phyloP scores from a whole-genome alignment of 2,329 filamentous ascomycete genomes.

The Volutella citrinella region DNA sequence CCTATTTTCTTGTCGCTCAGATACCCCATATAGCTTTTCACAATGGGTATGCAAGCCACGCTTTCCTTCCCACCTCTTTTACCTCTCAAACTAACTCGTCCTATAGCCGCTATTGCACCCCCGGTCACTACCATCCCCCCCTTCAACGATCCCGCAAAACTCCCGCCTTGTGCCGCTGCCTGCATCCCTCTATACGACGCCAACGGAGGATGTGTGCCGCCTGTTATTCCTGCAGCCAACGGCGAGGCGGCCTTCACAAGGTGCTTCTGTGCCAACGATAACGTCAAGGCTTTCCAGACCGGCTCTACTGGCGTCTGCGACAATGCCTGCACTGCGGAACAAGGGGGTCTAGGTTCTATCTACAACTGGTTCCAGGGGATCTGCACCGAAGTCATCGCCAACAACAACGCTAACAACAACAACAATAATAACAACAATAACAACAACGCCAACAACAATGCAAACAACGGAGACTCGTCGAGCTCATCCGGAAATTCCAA shows the following conservation, averaged over 20 bases:
- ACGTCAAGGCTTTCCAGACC: conserved; percentile 56
- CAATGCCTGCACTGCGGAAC: conserved; percentile 48
- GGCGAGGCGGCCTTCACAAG: conserved; percentile 54
- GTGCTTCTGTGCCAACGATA: conserved; percentile 70
- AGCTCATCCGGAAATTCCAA: conserved; percentile 10
- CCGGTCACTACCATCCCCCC: conserved; percentile 53
- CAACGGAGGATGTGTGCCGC: conserved; percentile 68
- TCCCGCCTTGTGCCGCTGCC: conserved; percentile 59
- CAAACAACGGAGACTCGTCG: conserved; percentile 11
- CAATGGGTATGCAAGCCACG: too few relatives aligned
- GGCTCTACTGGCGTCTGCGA: conserved; percentile 61
- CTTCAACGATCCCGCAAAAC: conserved; percentile 39
- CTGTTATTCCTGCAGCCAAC: conserved; percentile 42
- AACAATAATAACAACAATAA: conserved; percentile 13
- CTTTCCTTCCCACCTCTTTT: too few relatives aligned
- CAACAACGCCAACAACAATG: conserved; percentile 9
- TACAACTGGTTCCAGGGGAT: conserved; percentile 68
- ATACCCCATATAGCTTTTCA: too few relatives aligned
- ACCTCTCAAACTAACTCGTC: too few relatives aligned
- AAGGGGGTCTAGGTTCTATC: conserved; percentile 52
- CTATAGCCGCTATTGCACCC: too few relatives aligned
- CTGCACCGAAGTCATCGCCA: conserved; percentile 47
- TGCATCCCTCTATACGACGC: conserved; percentile 66
- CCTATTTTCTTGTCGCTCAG: too few relatives aligned
- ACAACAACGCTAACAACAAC: conserved; percentile 11